Evolutionary conservation across 192 early-diverging fungal species (phyloP).

Genomic region (Coemansia sp.): DNA sequence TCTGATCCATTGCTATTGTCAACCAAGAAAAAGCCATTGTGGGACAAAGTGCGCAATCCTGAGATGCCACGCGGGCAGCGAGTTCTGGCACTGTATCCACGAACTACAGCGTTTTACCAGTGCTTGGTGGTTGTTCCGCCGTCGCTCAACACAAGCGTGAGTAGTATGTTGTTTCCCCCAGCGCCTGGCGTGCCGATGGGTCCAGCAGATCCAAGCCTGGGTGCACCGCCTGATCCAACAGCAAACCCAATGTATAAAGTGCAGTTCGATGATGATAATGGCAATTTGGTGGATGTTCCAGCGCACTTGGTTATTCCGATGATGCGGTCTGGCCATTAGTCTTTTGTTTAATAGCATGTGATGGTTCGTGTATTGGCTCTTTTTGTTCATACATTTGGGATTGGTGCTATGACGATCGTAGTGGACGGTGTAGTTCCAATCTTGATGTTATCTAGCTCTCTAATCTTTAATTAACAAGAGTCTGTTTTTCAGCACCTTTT

Average conservation of each 20-base stretch:
- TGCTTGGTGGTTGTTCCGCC: constrained; percentile 40
- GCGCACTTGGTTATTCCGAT: constrained; percentile 45
- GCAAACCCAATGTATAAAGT: constrained; percentile 45
- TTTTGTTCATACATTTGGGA: too few species aligned
- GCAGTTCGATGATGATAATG: constrained; percentile 51
- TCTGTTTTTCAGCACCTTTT: too few species aligned
- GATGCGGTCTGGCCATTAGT: background rate
- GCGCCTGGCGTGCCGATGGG: constrained; percentile 16
- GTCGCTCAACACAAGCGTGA: constrained; percentile 18
- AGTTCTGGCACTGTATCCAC: constrained; percentile 47
- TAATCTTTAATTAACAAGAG: too few species aligned
- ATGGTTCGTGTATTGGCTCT: too few species aligned
- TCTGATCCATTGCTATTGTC: background rate
- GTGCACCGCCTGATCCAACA: constrained; percentile 16
- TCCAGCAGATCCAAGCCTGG: constrained; percentile 3
- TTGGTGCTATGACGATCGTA: too few species aligned
- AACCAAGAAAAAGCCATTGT: constrained; percentile 21
- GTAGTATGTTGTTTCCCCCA: background rate
- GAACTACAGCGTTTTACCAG: constrained; percentile 49
- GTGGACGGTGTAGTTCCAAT: too few species aligned
- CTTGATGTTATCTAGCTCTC: too few species aligned
- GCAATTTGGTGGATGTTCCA: constrained; percentile 42
- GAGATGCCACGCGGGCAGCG: constrained; percentile 41
- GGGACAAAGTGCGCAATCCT: constrained; percentile 34
- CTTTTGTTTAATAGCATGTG: background rate